phyloP scores from a whole-genome alignment of 352 stramenopile species.

The Globisporangium barbulae region DNA sequence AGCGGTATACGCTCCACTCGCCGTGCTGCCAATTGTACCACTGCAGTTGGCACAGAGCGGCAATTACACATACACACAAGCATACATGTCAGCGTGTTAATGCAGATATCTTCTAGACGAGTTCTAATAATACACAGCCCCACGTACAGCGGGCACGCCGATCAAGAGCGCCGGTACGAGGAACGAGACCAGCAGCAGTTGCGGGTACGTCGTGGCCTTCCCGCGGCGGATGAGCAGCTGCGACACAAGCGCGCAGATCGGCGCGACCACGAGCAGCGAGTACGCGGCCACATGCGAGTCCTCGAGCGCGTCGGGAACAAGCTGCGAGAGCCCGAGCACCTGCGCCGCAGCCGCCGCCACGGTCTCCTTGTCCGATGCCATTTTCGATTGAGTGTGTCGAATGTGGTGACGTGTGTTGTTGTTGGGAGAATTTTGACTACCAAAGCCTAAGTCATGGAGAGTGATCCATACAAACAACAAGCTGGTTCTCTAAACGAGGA shows the following conservation, averaged over 20 bases:
- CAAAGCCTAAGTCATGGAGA: not conserved
- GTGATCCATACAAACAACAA: no score
- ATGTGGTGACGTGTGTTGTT: conserved; percentile 11
- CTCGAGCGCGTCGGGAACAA: conserved; percentile 44
- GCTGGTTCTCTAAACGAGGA: not conserved
- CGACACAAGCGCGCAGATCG: conserved; percentile 31
- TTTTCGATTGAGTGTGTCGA: not conserved
- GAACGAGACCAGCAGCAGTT: conserved; percentile 44
- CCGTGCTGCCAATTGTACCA: conserved; percentile 21
- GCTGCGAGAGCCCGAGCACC: conserved; percentile 30
- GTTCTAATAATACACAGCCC: not conserved
- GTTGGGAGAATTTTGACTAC: not conserved
- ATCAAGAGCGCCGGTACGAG: conserved; percentile 39
- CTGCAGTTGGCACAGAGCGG: conserved; percentile 5
- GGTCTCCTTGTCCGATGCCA: not conserved
- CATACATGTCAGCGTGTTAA: not conserved
- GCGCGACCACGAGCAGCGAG: conserved; percentile 42
- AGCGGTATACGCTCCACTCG: conserved; percentile 23
- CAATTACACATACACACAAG: not conserved
- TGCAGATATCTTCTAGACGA: not conserved
- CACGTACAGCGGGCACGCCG: conserved; percentile 33
- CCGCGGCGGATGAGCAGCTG: conserved; percentile 32
- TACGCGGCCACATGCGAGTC: conserved; percentile 44
- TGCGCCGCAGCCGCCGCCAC: not conserved
- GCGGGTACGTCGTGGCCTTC: conserved; percentile 37